These are phyloP conservation scores for Bothriochloa decipiens DNA, from an alignment of 176 grass and related monocot genomes.

Conservation along the genomic window DNA sequence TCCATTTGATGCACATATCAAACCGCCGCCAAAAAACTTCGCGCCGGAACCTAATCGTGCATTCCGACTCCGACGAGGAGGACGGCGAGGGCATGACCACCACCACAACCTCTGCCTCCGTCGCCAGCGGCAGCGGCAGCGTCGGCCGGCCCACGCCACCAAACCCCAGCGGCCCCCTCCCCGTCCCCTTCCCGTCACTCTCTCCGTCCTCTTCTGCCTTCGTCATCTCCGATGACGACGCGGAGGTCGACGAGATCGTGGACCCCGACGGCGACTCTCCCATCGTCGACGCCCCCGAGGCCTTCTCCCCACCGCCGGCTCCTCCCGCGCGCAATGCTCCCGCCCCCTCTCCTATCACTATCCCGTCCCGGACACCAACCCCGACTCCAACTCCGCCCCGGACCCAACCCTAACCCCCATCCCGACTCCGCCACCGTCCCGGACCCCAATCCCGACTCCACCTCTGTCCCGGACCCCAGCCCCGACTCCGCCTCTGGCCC, in stretches of 20 bases:
- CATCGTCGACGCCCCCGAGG: constrained; percentile 64
- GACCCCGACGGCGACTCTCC: constrained; percentile 54
- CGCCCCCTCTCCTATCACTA: constrained; percentile 10
- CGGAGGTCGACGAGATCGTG: constrained; percentile 28
- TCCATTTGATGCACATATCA: neutral
- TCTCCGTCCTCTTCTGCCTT: constrained; percentile 41
- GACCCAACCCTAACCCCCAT: neutral
- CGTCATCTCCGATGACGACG: constrained; percentile 74
- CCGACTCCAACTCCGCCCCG: neutral
- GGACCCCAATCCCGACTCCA: neutral
- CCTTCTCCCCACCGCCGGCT: constrained; percentile 45
- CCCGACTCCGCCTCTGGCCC: neutral
- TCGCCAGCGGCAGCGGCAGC: constrained; percentile 33
- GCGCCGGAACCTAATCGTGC: constrained; percentile 53
- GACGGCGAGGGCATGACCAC: constrained; percentile 25
- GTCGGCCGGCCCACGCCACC: neutral
- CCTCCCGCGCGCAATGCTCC: constrained; percentile 35
- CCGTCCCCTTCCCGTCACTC: constrained; percentile 9
- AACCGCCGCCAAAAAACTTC: constrained; percentile 17
- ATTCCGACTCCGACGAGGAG: constrained; percentile 69
- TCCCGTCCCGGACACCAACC: neutral
- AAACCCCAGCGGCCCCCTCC: constrained; percentile 29
- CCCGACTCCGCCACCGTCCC: too few species aligned
- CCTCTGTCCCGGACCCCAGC: neutral
- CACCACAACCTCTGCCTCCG: constrained; percentile 1